Evolutionary conservation across 2,329 filamentous ascomycete genomes (phyloP).

Genomic region (Penicillium sclerotiorum): DNA sequence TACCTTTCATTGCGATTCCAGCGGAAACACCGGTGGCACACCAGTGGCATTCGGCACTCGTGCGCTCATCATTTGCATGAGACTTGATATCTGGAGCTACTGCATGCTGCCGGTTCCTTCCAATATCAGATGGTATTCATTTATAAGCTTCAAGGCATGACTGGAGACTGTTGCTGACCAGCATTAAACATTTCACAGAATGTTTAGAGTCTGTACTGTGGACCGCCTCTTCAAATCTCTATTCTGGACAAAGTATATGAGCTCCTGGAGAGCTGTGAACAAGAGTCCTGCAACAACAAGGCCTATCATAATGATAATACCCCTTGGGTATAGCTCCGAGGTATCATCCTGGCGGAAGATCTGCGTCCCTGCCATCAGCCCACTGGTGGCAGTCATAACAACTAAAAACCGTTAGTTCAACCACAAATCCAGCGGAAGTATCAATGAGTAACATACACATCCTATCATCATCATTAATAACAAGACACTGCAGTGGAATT

Average conservation of each 20-base stretch:
- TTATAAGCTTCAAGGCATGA: no score
- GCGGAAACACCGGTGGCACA: no score
- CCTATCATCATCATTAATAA: no score
- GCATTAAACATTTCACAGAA: background rate
- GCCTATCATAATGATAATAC: conserved; percentile 50
- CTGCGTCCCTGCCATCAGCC: conserved; percentile 56
- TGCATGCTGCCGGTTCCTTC: no score
- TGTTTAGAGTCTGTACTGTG: background rate
- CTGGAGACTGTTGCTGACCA: no score
- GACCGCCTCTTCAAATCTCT: background rate
- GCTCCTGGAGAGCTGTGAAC: conserved; percentile 42
- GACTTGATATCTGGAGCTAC: no score
- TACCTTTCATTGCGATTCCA: background rate
- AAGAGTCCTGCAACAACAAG: conserved; percentile 48
- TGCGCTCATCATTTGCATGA: background rate
- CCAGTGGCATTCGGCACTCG: background rate
- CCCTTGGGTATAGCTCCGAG: conserved; percentile 48
- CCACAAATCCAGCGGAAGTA: background rate
- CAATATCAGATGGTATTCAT: no score
- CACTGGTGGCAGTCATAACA: conserved; percentile 56
- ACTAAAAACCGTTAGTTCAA: conserved; percentile 6
- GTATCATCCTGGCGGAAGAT: conserved; percentile 52
- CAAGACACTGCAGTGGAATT: no score
- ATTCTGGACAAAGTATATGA: conserved; percentile 10
- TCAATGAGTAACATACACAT: conserved; percentile 32